Conservation (phyloP, 306 rosid genomes). For the Biancaea sappan region DNA sequence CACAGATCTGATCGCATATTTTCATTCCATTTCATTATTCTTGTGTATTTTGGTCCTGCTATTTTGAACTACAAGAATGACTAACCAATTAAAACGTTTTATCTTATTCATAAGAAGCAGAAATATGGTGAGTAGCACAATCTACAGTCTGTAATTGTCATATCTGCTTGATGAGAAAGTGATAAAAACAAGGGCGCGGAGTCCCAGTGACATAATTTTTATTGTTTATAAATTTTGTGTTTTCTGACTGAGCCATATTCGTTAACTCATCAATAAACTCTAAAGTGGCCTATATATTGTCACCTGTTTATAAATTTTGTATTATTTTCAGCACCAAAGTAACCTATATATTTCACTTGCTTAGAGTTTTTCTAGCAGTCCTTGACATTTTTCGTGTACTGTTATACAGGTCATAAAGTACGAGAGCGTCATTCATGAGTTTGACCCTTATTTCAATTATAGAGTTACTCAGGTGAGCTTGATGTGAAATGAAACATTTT, state of each 20-base stretch:
- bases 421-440: conserved; percentile 78
- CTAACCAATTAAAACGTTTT: conserved; percentile 18
- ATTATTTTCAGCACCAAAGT: not conserved
- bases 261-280: not conserved
- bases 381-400: conserved; percentile 27
- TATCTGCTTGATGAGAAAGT: conserved; percentile 2
- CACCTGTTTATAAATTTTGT: not conserved
- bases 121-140: not conserved
- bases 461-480: conserved; percentile 91
- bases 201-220: not conserved
- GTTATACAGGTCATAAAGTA: conserved; percentile 80
- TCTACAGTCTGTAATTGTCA: not conserved
- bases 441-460: conserved; percentile 78
- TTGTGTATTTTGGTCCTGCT: conserved; percentile 3
- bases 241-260: conserved; percentile 4
- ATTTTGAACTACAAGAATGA: conserved; percentile 6
- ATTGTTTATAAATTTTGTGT: not conserved
- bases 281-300: not conserved
- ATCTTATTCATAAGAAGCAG: not conserved
- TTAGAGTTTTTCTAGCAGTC: not conserved
- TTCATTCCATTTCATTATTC: not conserved
- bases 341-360: conserved; percentile 7
- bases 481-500: conserved; percentile 21
- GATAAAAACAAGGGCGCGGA: not conserved
- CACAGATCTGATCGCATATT: conserved; percentile 47